Evolutionary conservation across 2,329 filamentous ascomycete genomes (phyloP).

Genomic region (Metarhizium humberi): DNA sequence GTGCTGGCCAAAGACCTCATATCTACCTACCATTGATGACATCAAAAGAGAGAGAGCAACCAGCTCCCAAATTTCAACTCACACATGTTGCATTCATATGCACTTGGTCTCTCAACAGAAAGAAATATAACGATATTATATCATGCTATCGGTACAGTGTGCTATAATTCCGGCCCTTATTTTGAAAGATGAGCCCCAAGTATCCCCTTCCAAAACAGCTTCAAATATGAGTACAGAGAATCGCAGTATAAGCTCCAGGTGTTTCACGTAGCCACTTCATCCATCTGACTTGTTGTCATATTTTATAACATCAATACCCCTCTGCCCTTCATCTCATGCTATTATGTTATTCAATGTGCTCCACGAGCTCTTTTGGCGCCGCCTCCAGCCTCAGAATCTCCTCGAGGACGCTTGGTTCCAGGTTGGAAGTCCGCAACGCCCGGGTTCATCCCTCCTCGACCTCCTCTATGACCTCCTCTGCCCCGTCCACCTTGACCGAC

Average conservation of each 20-base stretch:
- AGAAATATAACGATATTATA: neutral
- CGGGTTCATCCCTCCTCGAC: constrained; percentile 37
- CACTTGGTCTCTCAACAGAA: neutral
- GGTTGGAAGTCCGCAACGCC: constrained; percentile 47
- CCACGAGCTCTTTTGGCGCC: constrained; percentile 34
- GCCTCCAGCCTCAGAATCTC: constrained; percentile 36
- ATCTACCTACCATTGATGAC: too few relatives aligned
- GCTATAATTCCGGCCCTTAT: neutral
- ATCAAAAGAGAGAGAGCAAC: too few relatives aligned
- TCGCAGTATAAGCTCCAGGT: neutral
- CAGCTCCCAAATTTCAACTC: neutral
- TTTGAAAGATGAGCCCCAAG: neutral
- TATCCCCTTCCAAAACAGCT: neutral
- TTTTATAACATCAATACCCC: neutral
- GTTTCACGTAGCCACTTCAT: neutral
- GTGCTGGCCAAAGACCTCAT: neutral
- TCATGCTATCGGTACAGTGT: neutral
- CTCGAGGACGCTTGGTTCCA: constrained; percentile 47
- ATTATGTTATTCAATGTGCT: constrained; percentile 19
- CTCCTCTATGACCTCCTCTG: constrained; percentile 32
- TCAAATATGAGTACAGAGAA: constrained; percentile 1
- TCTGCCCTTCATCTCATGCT: neutral
- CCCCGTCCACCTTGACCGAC: constrained; percentile 21
- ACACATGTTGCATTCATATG: too few relatives aligned
- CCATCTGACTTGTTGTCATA: neutral